Percentiles rank a stretch among this genome's conserved stretches.
Conservation (phyloP, 257 asterid species). For the Misopates orontium region DNA sequence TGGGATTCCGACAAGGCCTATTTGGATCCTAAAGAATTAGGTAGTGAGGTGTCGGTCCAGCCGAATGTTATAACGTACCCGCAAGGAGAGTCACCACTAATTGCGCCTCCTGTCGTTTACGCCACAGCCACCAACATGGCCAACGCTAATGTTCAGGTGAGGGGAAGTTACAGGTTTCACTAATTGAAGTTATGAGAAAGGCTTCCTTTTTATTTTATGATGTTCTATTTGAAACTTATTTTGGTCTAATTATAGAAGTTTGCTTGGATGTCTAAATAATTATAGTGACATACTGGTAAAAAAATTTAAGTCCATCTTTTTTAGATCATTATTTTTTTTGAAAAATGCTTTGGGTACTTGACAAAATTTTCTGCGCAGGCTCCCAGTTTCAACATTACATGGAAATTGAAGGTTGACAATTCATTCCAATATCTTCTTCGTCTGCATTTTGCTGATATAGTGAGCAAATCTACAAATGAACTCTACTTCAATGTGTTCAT, state of each 20-base stretch:
- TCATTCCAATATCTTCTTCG: slow-evolving; percentile 72
- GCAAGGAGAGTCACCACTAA: slow-evolving; percentile 68
- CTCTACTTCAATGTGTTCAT: slow-evolving; percentile 85
- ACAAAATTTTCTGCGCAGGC: slow-evolving; percentile 31
- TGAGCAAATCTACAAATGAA: slow-evolving; percentile 71
- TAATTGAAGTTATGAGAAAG: too few species aligned
- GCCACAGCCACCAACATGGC: slow-evolving; percentile 80
- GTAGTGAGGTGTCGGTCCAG: slow-evolving; percentile 39
- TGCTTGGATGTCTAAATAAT: too few species aligned
- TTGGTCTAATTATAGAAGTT: too few species aligned
- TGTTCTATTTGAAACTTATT: neutral
- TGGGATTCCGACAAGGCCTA: slow-evolving; percentile 55
- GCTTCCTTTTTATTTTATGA: neutral
- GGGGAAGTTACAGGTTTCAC: too few species aligned
- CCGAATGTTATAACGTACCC: slow-evolving; percentile 66
- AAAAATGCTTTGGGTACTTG: too few species aligned
- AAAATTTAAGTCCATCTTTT: too few species aligned
- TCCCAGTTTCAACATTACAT: slow-evolving; percentile 74
- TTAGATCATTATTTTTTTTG: too few species aligned
- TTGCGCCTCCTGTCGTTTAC: slow-evolving; percentile 81
- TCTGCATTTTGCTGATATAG: slow-evolving; percentile 81
- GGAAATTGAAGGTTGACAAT: slow-evolving; percentile 65
- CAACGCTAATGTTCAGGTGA: slow-evolving; percentile 48
- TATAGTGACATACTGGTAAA: too few species aligned
- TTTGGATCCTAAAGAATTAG: slow-evolving; percentile 52